Base-by-base conservation (phyloP, 2,329 filamentous ascomycete genomes). In the Sphaerulina vaccinii region DNA sequence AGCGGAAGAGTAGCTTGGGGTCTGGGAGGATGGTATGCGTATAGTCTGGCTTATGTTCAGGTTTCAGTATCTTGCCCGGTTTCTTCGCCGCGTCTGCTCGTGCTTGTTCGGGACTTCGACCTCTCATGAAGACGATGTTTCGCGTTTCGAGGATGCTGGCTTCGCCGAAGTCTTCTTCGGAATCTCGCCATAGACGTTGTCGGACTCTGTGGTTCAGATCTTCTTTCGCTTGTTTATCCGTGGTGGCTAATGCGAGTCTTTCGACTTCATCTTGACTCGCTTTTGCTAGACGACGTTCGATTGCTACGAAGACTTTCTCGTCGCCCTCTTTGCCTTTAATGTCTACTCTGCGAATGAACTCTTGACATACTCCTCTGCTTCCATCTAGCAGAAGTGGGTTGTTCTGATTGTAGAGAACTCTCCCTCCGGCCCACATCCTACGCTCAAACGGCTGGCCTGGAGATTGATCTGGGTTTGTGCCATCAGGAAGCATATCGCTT, bases 391-490 rank as follows among this genome's bases (percentile, higher is more conserved):
- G 56, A 10, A 65, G 50, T 1, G 68, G 63, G 43, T 66, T 56
- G 15, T 59, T 55, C 24, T 68, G 53, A 15, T 71, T 69, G 60
- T 88, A 87, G 1, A 66, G 66, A 7, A 96, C 71, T 35, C 79
- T 78, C 0, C 92, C 93, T 24, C 91, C 90, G 11, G 88, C 89
- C 93, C 93, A 99, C 74, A 99, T 83, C 15, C 93, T 84, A 18
- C 88, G 81, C 44, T 78, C 78, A 67, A 88, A 96, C 1, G 84
- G 83, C 3, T 68, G 67, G 1, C 86, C 88, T 0, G 92, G 92
- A 19, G 78, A 84, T 66, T 96, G 90, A 47, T 86, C 76, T 3
- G 81, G 75, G 68, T 97, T 92, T 1, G 91, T 95, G 51, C 93
- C 92, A 72, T 99, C 93, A 1, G 83, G 75, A 15, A 90, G 79